Evolutionary conservation across 2,329 filamentous ascomycete species (phyloP), one percentile per base, ranked within the genome.

Genomic region (Claviceps purpurea): DNA sequence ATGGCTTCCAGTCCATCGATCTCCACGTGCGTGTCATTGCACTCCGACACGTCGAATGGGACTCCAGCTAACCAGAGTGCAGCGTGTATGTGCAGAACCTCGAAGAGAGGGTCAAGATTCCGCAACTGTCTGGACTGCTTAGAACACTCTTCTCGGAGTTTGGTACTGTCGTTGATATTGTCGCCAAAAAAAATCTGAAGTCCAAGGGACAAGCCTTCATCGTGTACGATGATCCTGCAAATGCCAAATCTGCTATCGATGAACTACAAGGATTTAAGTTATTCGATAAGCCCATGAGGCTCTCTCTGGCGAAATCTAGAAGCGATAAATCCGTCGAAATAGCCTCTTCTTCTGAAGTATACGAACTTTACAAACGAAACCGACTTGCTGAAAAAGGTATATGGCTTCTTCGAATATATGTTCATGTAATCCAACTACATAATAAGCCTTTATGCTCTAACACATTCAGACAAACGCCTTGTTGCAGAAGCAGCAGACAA

Each of bases 201-300:
- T 87, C 89, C 44, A 96, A 94, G 66, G 93, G 93, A 13, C 93
- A 98, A 70, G 93, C 93, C 0, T 98, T 98, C 65, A 72, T 98
- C 49, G 89, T 97, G 46, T 97, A 89, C 65, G 89, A 94, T 60
- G 78, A 75, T 55, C 73, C 84, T n/a, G 85, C 89, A 52, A 80
- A 83, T n/a, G 90, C 90, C 3, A 73, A 78, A 50, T 78, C 81
- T 56, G 91, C 93, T 18, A 85, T 96, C 56, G 87, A 95, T 50
- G 88, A 95, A 60, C 76, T 94, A 56, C 86, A 96, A 62, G 91
- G 89, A 8, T 98, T 98, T 67, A 87, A 94, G 60, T 72, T 98
- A 4, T 95, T 95, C 61, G 89, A 87, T 49, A 95, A 96, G 71
- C 84, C 86, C 1, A 94, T 98, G 84, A 78, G 83, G 55, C 69